These are phyloP conservation scores for Trichoderma atrobrunneum DNA, from an alignment of 2,329 filamentous ascomycete genomes.

Conservation along the genomic window DNA sequence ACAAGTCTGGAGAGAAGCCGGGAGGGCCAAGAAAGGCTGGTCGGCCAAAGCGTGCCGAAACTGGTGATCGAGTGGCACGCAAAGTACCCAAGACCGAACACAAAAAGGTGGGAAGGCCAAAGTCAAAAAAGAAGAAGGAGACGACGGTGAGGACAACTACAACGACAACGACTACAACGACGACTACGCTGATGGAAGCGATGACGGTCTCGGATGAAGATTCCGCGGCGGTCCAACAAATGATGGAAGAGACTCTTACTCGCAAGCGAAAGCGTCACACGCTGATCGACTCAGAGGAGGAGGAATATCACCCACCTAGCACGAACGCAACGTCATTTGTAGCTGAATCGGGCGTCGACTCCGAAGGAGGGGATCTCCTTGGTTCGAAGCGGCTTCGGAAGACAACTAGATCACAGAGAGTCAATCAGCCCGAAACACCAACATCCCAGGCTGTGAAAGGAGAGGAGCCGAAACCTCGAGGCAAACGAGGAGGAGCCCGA, in stretches of 20 bases:
- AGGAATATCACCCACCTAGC: slow-evolving; percentile 30
- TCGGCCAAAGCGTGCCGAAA: slow-evolving; percentile 22
- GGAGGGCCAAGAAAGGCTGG: slow-evolving; percentile 26
- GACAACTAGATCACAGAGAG: slow-evolving; percentile 25
- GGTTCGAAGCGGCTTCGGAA: slow-evolving; percentile 29
- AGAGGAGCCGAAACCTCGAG: slow-evolving; percentile 32
- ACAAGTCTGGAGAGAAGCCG: slow-evolving; percentile 35
- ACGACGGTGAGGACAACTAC: slow-evolving; percentile 6
- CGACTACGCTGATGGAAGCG: not conserved
- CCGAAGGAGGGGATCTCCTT: slow-evolving; percentile 24
- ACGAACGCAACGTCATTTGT: slow-evolving; percentile 25
- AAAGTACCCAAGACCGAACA: slow-evolving; percentile 25
- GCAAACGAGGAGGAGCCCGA: slow-evolving; percentile 39
- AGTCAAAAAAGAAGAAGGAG: slow-evolving; percentile 18
- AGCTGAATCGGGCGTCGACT: slow-evolving; percentile 26
- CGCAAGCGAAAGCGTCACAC: slow-evolving; percentile 32
- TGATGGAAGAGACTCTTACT: slow-evolving; percentile 3
- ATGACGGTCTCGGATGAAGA: slow-evolving; percentile 13
- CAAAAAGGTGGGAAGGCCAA: slow-evolving; percentile 26
- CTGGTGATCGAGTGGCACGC: slow-evolving; percentile 24
- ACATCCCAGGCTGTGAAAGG: slow-evolving; percentile 22
- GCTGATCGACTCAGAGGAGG: slow-evolving; percentile 31
- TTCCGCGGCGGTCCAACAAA: not conserved
- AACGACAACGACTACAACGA: slow-evolving; percentile 17
- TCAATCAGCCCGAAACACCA: slow-evolving; percentile 15